Base-by-base conservation (phyloP, 2,329 filamentous ascomycete genomes). In the Onygenales sp. region DNA sequence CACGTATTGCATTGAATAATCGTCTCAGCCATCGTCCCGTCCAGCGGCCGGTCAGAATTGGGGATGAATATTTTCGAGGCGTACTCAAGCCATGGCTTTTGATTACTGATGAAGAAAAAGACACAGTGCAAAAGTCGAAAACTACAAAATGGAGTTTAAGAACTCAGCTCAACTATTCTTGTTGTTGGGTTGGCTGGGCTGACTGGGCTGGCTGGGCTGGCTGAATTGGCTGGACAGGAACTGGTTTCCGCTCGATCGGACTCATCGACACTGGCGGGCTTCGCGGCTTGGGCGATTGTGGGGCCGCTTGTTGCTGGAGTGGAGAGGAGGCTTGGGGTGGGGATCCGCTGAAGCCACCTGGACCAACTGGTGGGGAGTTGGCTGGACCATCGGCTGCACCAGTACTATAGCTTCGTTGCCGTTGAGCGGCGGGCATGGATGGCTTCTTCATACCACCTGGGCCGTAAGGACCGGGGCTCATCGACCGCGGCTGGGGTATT, bases 231-330 rank as follows among this genome's bases (percentile, higher is more conserved):
- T 80, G 78, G 36, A 77, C 77, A 6, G 79, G 77, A 42, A 83
- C 75, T 31, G 80, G 78, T 65, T 83, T 82, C 52, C 79, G 75
- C 59, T 68, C 72, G 55, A 80, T 71, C 31, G 74, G 68, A 42
- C 70, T 74, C 33, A 72, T 65, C 40, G 70, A 64, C 53, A 67
- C 68, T 52, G 61, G 65, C 51, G 57, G 68, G 48, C 58, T 64
- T 56, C 46, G 61, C 62, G 44, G 76, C 75, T 59, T 78, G 75
- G 5, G 74, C 72, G 58, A 73, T 73, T 47, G 74, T 66, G 53
- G 61, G 56, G 54, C 47, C 36, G 52, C 31, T 42, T 51, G 37
- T 55, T 57, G 36, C 56, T 45, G 61, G 62, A 40, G 61, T 67
- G 34, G 77, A 75, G 59, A 79, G 75, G 3, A 73, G 73, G 57